phyloP scores from a whole-genome alignment of 129 eudicot species.

The Rutidosis leptorrhynchoides region DNA sequence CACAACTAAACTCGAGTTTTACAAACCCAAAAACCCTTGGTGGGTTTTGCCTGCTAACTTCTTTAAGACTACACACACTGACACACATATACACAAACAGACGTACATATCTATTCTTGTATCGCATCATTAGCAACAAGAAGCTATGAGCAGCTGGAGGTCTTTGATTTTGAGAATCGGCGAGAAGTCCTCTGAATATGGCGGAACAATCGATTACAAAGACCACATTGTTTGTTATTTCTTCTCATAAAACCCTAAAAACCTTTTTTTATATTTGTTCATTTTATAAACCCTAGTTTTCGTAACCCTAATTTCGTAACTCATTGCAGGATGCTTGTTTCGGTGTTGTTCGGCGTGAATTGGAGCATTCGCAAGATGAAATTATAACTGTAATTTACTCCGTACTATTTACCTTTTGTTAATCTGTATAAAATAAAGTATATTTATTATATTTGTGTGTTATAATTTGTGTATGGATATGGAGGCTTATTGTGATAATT shows the following conservation, averaged over 20 bases:
- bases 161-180: constrained; percentile 73
- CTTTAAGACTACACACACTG: not conserved
- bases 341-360: constrained; percentile 72
- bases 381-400: constrained; percentile 43
- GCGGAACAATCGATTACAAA: constrained; percentile 61
- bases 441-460: not conserved
- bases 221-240: constrained; percentile 72
- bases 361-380: constrained; percentile 59
- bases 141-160: constrained; percentile 84
- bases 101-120: not conserved
- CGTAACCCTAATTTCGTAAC: constrained; percentile 5
- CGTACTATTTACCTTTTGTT: not conserved
- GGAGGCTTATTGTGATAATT: not conserved
- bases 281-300: constrained; percentile 7
- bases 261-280: not conserved
- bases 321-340: constrained; percentile 71
- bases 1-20: not conserved
- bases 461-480: not conserved
- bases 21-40: not conserved
- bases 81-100: not conserved
- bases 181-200: constrained; percentile 81
- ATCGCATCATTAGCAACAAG: not conserved
- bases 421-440: not conserved
- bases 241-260: constrained; percentile 6
- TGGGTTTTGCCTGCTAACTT: not conserved